Evolutionary conservation across 495 filamentous ascomycete genomes (phyloP), one percentile per base, ranked within the genome.

Genomic region (Podospora tetraspora): DNA sequence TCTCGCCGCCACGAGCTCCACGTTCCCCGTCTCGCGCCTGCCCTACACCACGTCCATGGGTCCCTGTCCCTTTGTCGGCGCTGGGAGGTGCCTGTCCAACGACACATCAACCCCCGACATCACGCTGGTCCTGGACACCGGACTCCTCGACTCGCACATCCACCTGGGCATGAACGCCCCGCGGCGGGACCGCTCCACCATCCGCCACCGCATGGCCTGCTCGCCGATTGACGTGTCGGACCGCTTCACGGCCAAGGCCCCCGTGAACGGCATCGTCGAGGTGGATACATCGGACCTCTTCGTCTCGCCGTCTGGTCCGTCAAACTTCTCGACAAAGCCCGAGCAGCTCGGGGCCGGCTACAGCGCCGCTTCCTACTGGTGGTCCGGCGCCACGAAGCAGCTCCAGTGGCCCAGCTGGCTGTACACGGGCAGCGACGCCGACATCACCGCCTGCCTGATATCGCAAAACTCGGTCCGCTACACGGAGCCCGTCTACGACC

Each of bases 151-250:
- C 58, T 67, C 65, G 16, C 65, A 67, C 34, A 10, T 52, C 34
- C 65, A 67, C 30, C 65, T 67, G 11, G 65, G 65, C 1, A 67
- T 67, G n/a, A 67, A 67, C 65, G 65, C 65, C 22, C 65, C 58
- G 58, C 57, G 29, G 11, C 27, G n/a, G 2, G 65, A 67, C 34
- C 65, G 65, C 29, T 67, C 65, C 16, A 52, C 25, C 52, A 27
- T 67, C 19, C 37, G 65, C 13, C 57, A 62, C 65, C 58, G 57
- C 58, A 67, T 67, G 57, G 59, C 58, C 23, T 67, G 65, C 52
- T 61, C 65, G 19, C 65, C 65, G 19, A 67, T 67, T 34, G 30
- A 67, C 24, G 58, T 61, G 23, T 61, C 65, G 21, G 58, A 61
- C 59, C n/a, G 34, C n/a, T 21, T 67, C 32, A 32, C 61, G 16